Base-by-base conservation (phyloP, 257 asterid species). In the Solanum tarijense region DNA sequence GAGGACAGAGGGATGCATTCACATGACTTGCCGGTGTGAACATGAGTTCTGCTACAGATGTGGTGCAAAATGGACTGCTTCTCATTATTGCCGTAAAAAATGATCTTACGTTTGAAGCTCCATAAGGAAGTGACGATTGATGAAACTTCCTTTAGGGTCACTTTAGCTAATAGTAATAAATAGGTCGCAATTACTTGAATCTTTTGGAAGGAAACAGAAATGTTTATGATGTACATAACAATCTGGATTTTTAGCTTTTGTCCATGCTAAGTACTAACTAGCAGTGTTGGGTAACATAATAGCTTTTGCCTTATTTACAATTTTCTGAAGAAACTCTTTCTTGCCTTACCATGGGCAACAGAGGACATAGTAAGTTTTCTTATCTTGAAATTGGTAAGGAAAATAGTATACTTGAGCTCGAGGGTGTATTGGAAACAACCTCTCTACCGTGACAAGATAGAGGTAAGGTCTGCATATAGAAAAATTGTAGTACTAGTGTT, bases 11-110 rank as follows among this genome's bases (percentile, higher is more conserved):
- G 97, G 98, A 18, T 95, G 98, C 79, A 6, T 87, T 66, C 98
- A 95, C 75, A 94, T 95, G n/a, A 92, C 93, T 78, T 95, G 98
- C 83, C 85, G 95, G 91, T 95, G 98, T 86, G 55, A 43, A 62
- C 84, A 93, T 62, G 88, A 95, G 41, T 95, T 95, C 84, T 95
- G 98, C 91, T 94, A 95, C 86, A 66, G 76, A 48, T 95, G 98
- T 89, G 96, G 95, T 81, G 52, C 87, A 27, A 90, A 87, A 87
- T 95, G 98, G 98, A 85, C 89, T 9, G 84, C 35, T 8, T 39
- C 91, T 86, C 98, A 93, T 76, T 2, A 3, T 82, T 82, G 83
- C 75, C 87, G 87, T 88, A 69, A 43, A 72, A 90, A 85, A 18
- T 75, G 73, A 48, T 86, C 23, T 29, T 18, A 21, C 6, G 65